Percentiles rank a stretch among this genome's conserved stretches.
phyloP scores from a whole-genome alignment of 2,329 filamentous ascomycete genomes.

The Colletotrichum noveboracense region DNA sequence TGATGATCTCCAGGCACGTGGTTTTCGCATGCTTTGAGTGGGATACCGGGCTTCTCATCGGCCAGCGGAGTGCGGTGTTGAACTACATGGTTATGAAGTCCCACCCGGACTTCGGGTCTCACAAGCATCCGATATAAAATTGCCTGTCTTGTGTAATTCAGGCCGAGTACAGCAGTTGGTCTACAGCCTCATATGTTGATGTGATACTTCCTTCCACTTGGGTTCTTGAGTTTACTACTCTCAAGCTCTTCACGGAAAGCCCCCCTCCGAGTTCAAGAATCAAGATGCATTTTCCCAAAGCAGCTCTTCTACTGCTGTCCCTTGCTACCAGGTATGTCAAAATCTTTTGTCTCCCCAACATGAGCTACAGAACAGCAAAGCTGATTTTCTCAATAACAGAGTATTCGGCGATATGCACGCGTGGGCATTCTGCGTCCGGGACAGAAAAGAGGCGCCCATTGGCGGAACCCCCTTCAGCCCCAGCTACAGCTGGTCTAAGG shows the following conservation, averaged over 20 bases:
- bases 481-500: constrained; percentile 8
- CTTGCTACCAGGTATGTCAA: neutral
- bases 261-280: neutral
- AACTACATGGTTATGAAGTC: neutral
- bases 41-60: neutral
- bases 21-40: neutral
- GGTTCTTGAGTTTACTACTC: neutral
- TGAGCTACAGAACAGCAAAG: neutral
- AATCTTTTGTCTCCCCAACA: neutral
- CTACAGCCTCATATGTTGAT: neutral
- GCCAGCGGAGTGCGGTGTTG: neutral
- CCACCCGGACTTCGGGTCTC: neutral
- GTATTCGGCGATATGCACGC: neutral
- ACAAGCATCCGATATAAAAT: neutral
- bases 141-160: neutral
- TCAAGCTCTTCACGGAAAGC: neutral
- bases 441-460: neutral
- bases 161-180: neutral
- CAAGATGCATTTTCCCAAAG: neutral
- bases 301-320: neutral
- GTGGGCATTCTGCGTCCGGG: neutral
- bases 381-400: neutral
- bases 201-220: neutral
- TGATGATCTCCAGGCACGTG: neutral
- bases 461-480: neutral